Evolutionary conservation across 2,329 filamentous ascomycete genomes (phyloP).

Genomic region (Acarospora socialis): DNA sequence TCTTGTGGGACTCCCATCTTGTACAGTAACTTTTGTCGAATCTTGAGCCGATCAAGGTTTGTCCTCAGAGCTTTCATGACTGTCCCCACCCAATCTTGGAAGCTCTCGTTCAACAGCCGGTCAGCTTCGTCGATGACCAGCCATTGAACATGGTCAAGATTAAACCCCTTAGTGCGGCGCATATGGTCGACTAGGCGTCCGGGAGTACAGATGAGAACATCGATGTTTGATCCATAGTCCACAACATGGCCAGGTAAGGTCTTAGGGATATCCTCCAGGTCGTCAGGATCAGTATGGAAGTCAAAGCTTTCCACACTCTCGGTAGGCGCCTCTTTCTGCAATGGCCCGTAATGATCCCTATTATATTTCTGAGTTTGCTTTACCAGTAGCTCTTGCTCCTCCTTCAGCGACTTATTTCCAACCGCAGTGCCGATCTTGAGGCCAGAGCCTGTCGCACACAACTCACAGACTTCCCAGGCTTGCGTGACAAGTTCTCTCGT

Average conservation of each 20-base stretch:
- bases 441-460: conserved; percentile 56
- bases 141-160: conserved; percentile 66
- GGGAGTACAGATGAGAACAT: conserved; percentile 82
- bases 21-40: conserved; percentile 23
- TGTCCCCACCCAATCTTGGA: conserved; percentile 74
- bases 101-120: conserved; percentile 77
- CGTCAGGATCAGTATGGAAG: conserved; percentile 30
- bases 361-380: conserved; percentile 55
- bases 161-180: conserved; percentile 68
- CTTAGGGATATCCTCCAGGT: conserved; percentile 25
- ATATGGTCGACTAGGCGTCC: conserved; percentile 87
- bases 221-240: conserved; percentile 56
- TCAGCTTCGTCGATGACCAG: conserved; percentile 89
- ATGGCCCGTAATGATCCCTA: conserved; percentile 40
- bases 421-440: conserved; percentile 70
- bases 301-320: conserved; percentile 31
- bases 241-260: conserved; percentile 49
- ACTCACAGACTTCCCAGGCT: conserved; percentile 62
- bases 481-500: conserved; percentile 84
- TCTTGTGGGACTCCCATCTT: conserved; percentile 24
- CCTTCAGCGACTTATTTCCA: conserved; percentile 60
- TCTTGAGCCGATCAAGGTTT: conserved; percentile 35
- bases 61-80: conserved; percentile 49
- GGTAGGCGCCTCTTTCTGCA: conserved; percentile 29
- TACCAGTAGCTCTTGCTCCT: conserved; percentile 48